Base-by-base conservation (phyloP, 768 basidiomycete genomes). In the Tylopilus subfusipes region DNA sequence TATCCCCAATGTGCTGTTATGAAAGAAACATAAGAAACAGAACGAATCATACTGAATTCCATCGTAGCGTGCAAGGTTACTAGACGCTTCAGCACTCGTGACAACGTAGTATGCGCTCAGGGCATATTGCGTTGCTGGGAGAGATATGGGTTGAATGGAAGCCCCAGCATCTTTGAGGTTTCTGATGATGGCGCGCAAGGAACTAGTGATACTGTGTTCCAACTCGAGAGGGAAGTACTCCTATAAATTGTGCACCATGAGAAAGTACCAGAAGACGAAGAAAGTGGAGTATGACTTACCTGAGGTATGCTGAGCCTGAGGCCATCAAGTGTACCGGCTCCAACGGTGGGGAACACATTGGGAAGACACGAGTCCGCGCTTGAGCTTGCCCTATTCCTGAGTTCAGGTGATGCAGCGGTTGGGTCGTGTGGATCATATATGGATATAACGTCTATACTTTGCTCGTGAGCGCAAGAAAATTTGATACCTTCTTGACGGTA, bases 41-140 rank as follows among this genome's bases (percentile, higher is more conserved):
- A 31, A 53, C 70, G n/a, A 47, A 83, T 94, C 96, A 63, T 85
- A 97, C 61, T 87, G 81, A 2, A 94, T 80, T 0, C 95, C 95
- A 45, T 95, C 93, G 64, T 87, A 98, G 38, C 93, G 76, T 5
- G 90, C 92, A 53, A 98, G 74, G 64, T 95, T 97, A 53, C 92
- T 94, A 56, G 90, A 88, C 0, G 95, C 95, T 66, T 98, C 96
- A 0, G 96, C 94, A 55, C 86, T 90, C 1, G 96, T 90, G 16
- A 98, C 78, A n/a, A 97, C 90, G 64, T 98, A 98, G 75, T 98
- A 98, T 14, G 93, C 89, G 52, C 93, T 92, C 5, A 98, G 77
- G 0, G 92, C 90, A 63, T 88, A 88, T 2, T 67, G 70, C 0
- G 83, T 82, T 3, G 75, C 71, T 0, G 92, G 89, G 12, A 98